These are phyloP conservation scores for Dorcoceras hygrometricum DNA, from an alignment of 257 asterid genomes.

Conservation along the genomic window DNA sequence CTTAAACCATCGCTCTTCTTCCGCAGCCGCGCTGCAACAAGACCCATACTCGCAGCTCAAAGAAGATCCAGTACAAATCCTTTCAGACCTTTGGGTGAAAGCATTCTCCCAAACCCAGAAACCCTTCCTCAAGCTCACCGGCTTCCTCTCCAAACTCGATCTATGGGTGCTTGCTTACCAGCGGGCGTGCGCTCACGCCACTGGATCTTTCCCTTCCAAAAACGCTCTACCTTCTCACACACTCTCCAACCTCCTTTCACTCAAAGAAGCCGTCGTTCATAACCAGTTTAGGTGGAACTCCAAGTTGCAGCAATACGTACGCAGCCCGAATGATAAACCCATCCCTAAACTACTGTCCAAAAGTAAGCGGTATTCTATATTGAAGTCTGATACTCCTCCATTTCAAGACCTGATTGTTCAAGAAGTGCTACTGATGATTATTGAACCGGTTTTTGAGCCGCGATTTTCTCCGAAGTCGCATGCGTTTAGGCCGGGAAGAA, in stretches of 20 bases:
- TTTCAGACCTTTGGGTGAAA: conserved; percentile 80
- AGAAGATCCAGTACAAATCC: conserved; percentile 72
- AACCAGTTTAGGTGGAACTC: conserved; percentile 63
- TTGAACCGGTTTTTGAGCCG: conserved; percentile 82
- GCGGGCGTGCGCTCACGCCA: conserved; percentile 79
- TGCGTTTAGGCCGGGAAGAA: conserved; percentile 91
- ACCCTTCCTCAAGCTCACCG: conserved; percentile 74
- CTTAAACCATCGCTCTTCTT: conserved; percentile 20
- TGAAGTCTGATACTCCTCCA: conserved; percentile 45
- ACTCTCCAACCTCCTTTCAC: conserved; percentile 55
- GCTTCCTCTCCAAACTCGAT: conserved; percentile 80
- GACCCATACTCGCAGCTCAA: conserved; percentile 62
- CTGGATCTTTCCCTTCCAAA: conserved; percentile 84
- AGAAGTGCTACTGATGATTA: conserved; percentile 71
- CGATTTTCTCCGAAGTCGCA: conserved; percentile 73
- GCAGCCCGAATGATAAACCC: conserved; percentile 66
- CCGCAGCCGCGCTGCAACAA: conserved; percentile 26
- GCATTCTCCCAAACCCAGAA: conserved; percentile 65
- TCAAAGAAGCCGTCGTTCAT: conserved; percentile 62
- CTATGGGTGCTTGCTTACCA: conserved; percentile 97
- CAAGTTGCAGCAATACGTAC: conserved; percentile 47
- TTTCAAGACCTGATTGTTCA: conserved; percentile 90
- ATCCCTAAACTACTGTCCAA: conserved; percentile 42
- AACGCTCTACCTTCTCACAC: conserved; percentile 56
- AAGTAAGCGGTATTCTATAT: conserved; percentile 44